Percentiles rank a stretch among this genome's conserved stretches.
Conservation (phyloP, 2,329 filamentous ascomycete species). For the Ophiostoma ulmi region DNA sequence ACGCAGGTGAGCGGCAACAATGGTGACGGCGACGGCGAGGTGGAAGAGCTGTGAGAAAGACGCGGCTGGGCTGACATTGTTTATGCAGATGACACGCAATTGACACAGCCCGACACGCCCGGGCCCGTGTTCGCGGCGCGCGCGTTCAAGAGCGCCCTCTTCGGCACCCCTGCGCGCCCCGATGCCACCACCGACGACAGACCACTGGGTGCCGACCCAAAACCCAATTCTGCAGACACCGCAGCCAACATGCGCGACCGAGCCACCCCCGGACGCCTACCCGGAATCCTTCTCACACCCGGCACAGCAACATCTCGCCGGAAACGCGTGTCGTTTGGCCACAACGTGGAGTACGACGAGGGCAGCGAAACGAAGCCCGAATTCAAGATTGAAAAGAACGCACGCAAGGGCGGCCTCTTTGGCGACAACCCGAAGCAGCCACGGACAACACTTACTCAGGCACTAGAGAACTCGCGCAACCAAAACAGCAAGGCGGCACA, state of each 20-base stretch:
- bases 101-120: slow-evolving; percentile 59
- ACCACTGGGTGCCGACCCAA: slow-evolving; percentile 35
- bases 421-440: slow-evolving; percentile 24
- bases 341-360: slow-evolving; percentile 47
- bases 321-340: slow-evolving; percentile 62
- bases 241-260: slow-evolving; percentile 26
- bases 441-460: slow-evolving; percentile 43
- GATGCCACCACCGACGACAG: slow-evolving; percentile 24
- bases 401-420: slow-evolving; percentile 27
- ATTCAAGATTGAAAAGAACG: slow-evolving; percentile 27
- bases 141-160: slow-evolving; percentile 59
- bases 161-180: slow-evolving; percentile 50
- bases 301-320: slow-evolving; percentile 56
- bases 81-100: slow-evolving; percentile 40
- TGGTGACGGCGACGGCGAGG: neutral
- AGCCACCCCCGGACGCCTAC: slow-evolving; percentile 33
- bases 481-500: slow-evolving; percentile 27
- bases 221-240: neutral
- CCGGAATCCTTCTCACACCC: slow-evolving; percentile 59
- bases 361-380: slow-evolving; percentile 33
- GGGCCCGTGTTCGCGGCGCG: slow-evolving; percentile 62
- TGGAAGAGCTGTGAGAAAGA: neutral
- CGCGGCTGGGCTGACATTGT: slow-evolving; percentile 12
- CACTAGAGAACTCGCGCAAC: slow-evolving; percentile 41
- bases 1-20: neutral